Base-by-base conservation (phyloP, 768 basidiomycete genomes). In the Hemileccinum rubropunctum region DNA sequence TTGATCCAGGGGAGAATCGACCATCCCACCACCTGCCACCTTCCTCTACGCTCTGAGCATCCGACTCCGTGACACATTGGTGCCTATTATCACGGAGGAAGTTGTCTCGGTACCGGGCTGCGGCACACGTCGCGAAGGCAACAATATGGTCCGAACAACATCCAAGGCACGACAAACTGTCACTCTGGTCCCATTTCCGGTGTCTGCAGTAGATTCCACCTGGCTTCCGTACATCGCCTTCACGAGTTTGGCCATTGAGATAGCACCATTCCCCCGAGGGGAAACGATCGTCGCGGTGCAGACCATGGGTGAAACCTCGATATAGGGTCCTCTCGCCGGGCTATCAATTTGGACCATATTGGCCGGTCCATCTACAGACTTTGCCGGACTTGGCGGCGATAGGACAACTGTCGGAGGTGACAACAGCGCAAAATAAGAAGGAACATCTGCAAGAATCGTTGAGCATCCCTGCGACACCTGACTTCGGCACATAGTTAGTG, bases 31-130 rank as follows among this genome's bases (percentile, higher is more conserved):
- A n/a, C 23, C 30, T 0, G 40, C 52, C 17, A 42, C 52, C 27
- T 42, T 52, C 46, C 27, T 57, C 42, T 4, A 48, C 7, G 41
- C 23, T n/a, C 53, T 23, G 0, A 23, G 23, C 23, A 56, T 35
- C 37, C 44, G 50, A 15, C 54, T 34, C 15, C 21, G 48, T 2
- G 46, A 41, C 18, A 14, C 27, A 8, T 42, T n/a, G 3, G 30
- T 36, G 2, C 44, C 28, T 6, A 5, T 10, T 1, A 15, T 9
- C 49, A 5, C 46, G 1, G 17, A 14, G 1, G 18, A 3, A 26
- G 15, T 23, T 0, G 12, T 27, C 15, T 27, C 12, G 15, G 12
- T 1, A 4, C 5, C 11, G 6, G 0, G 35, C 4, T 37, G 40
- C 0, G 37, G 21, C 3, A 12, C 30, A 27, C 3, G 14, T 33